phyloP scores from a whole-genome alignment of 1,284 basidiomycete genomes.

The Bjerkandera adusta region DNA sequence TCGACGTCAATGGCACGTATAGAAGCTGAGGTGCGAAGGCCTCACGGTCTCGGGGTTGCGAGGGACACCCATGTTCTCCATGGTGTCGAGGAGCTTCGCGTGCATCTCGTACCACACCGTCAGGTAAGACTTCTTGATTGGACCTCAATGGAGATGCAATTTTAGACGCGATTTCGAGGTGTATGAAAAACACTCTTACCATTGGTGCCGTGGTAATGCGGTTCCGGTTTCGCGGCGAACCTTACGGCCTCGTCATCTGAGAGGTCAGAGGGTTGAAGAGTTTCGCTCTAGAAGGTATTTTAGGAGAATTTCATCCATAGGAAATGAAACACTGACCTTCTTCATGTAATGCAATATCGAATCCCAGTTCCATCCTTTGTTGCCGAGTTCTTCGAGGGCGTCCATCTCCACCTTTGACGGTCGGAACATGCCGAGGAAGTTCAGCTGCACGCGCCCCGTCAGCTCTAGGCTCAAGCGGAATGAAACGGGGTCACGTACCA shows the following conservation, averaged over 20 bases:
- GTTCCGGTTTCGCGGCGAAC: neutral
- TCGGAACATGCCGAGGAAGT: conserved; percentile 9
- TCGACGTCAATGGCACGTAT: neutral
- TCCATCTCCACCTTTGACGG: conserved; percentile 17
- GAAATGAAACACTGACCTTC: conserved; percentile 4
- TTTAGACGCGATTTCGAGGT: neutral
- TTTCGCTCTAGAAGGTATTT: neutral
- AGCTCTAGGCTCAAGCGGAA: neutral
- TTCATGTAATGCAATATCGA: conserved; percentile 13
- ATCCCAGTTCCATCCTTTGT: conserved; percentile 21
- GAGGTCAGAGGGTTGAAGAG: neutral
- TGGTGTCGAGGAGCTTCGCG: neutral
- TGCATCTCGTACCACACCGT: neutral
- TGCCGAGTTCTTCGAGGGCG: conserved; percentile 16
- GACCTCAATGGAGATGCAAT: neutral
- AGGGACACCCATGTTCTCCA: neutral
- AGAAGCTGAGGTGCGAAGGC: neutral
- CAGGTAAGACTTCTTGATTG: neutral
- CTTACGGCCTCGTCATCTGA: neutral
- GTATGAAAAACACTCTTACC: too few relatives aligned
- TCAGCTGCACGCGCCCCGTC: neutral
- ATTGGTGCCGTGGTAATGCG: neutral
- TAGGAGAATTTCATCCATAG: neutral
- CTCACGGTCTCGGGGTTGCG: neutral
- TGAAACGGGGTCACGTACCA: neutral